Percentiles rank a stretch among this genome's conserved stretches.
phyloP scores from a whole-genome alignment of 257 asterid genomes.

The Echites panduratus region DNA sequence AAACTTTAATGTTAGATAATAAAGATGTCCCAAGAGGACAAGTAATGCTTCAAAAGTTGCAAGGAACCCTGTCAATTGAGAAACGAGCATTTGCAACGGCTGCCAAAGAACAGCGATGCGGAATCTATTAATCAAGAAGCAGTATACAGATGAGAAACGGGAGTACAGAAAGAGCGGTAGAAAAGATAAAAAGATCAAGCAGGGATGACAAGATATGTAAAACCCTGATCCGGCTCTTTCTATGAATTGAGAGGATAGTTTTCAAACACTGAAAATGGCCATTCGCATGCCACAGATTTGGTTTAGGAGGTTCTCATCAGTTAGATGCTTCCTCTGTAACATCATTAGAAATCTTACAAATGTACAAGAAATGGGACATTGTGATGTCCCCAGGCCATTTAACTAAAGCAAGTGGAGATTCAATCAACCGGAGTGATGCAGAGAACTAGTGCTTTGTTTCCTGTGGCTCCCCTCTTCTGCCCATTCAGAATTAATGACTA shows the following conservation, averaged over 20 bases:
- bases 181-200: constrained; percentile 52
- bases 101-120: constrained; percentile 71
- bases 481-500: too few species aligned
- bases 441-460: neutral
- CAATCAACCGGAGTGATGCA: neutral
- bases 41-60: constrained; percentile 47
- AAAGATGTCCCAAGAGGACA: constrained; percentile 57
- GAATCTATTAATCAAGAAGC: constrained; percentile 82
- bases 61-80: constrained; percentile 53
- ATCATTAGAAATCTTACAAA: neutral
- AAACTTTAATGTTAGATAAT: constrained; percentile 42
- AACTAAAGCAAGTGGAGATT: too few species aligned
- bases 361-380: neutral
- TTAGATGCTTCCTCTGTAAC: neutral
- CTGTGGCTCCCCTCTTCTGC: too few species aligned
- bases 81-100: constrained; percentile 56
- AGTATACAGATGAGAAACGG: constrained; percentile 62
- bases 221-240: neutral
- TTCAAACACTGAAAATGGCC: neutral
- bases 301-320: neutral
- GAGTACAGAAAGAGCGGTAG: constrained; percentile 70
- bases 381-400: too few species aligned
- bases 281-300: neutral
- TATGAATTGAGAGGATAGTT: neutral
- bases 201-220: constrained; percentile 1